Conservation (phyloP, 768 basidiomycete species). For the Paxillus rubicundulus region DNA sequence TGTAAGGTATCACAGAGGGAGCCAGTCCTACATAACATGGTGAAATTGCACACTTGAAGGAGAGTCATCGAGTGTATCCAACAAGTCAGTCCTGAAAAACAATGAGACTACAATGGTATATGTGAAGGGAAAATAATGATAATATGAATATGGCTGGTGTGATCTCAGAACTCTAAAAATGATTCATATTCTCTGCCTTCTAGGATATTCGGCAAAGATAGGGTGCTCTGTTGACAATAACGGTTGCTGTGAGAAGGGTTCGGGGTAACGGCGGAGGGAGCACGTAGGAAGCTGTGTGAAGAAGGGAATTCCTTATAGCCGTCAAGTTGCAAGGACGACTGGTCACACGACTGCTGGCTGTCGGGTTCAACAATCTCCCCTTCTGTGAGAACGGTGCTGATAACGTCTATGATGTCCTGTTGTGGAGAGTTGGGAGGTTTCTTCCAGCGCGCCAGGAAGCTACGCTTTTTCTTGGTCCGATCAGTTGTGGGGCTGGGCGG, state of each 20-base stretch:
- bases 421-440: too few relatives aligned
- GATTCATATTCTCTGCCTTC: slow-evolving; percentile 10
- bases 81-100: not conserved
- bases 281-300: not conserved
- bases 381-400: too few relatives aligned
- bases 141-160: not conserved
- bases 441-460: too few relatives aligned
- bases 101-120: not conserved
- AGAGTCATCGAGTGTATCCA: too few relatives aligned
- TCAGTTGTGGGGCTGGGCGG: too few relatives aligned
- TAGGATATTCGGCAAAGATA: slow-evolving; percentile 1
- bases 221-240: not conserved
- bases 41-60: too few relatives aligned
- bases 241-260: not conserved
- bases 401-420: too few relatives aligned
- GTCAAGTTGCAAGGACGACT: not conserved
- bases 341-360: too few relatives aligned
- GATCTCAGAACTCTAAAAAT: slow-evolving; percentile 6
- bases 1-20: too few relatives aligned
- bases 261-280: not conserved
- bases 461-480: too few relatives aligned
- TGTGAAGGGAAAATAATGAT: not conserved
- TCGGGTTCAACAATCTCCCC: too few relatives aligned
- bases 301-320: not conserved
- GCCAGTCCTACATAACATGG: too few relatives aligned